Evolutionary conservation across 2,329 filamentous ascomycete genomes (phyloP), one percentile per base, ranked within the genome.

Genomic region (Nemania abortiva): DNA sequence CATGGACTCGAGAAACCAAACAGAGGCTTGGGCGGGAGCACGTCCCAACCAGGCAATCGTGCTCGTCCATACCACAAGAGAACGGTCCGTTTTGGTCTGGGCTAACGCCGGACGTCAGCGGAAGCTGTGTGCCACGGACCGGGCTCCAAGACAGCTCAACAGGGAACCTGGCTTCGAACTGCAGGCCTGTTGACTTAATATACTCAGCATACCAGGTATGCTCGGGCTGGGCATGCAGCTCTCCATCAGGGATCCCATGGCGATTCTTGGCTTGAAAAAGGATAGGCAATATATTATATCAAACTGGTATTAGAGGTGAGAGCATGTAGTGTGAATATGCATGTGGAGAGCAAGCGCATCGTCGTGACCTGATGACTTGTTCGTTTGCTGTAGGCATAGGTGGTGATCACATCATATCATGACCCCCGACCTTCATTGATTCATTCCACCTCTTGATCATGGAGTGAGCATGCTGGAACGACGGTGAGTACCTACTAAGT

Each of bases 111-210:
- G 31, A 24, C n/a, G 27, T 53, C 45, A 55, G 31, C 62, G 68
- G 68, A 65, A 63, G 54, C 22, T 52, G 52, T 47, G 45, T 57
- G 56, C 58, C 65, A 63, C 22, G 50, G 31, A 63, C 58, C 62
- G 62, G 62, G 24, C 47, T 11, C 54, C 6, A 54, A 31, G 61
- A 24, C n/a, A 59, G 20, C 27, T 57, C 47, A 61, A 58, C 62
- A 42, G 42, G 61, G 54, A 54, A 53, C 50, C 39, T 29, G 37
- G 50, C 42, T 24, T 39, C 29, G 55, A 58, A 13, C 42, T 45
- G 52, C 67, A 66, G 27, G 62, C n/a, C n/a, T n/a, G n/a, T n/a
- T n/a, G n/a, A 39, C 10, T 10, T 49, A 11, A n/a, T 6, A 6
- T 4, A 20, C 22, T 6, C 22, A 49, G 15, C 15, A 49, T 20